These are phyloP conservation scores for Rhodotorula sp. DNA, from an alignment of 1,284 basidiomycete genomes.

Conservation along the genomic window DNA sequence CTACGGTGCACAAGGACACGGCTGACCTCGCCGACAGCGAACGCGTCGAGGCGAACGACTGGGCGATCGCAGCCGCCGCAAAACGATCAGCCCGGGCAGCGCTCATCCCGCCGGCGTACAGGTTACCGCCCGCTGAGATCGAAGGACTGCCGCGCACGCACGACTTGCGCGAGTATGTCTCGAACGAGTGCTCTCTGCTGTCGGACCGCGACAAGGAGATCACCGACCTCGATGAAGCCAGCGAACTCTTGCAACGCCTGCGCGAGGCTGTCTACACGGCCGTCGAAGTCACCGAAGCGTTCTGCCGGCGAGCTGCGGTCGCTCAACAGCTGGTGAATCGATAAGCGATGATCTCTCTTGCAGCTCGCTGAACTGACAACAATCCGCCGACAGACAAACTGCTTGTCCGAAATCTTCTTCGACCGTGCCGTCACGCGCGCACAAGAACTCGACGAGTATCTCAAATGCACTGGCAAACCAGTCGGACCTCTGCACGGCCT, in stretches of 20 bases:
- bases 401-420: conserved; percentile 1
- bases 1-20: too few relatives aligned
- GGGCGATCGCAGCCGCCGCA: too few relatives aligned
- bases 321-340: conserved; percentile 67
- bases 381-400: background rate
- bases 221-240: conserved; percentile 58
- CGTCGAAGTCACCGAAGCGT: conserved; percentile 68
- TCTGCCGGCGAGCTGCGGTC: conserved; percentile 72
- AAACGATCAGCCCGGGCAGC: too few relatives aligned
- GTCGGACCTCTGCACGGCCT: conserved; percentile 55
- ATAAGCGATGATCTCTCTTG: background rate
- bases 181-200: conserved; percentile 62
- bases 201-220: conserved; percentile 64
- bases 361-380: background rate
- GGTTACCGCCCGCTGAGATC: too few relatives aligned
- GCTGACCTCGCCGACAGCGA: too few relatives aligned
- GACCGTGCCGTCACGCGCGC: background rate
- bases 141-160: too few relatives aligned
- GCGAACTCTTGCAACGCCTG: conserved; percentile 54
- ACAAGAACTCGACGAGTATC: background rate
- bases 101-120: too few relatives aligned
- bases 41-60: too few relatives aligned
- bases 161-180: conserved; percentile 48
- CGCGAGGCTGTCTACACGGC: conserved; percentile 60
- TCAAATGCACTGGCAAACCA: conserved; percentile 18